Base-by-base conservation (phyloP, 1,284 basidiomycete species). In the Trichosporon ovoides region DNA sequence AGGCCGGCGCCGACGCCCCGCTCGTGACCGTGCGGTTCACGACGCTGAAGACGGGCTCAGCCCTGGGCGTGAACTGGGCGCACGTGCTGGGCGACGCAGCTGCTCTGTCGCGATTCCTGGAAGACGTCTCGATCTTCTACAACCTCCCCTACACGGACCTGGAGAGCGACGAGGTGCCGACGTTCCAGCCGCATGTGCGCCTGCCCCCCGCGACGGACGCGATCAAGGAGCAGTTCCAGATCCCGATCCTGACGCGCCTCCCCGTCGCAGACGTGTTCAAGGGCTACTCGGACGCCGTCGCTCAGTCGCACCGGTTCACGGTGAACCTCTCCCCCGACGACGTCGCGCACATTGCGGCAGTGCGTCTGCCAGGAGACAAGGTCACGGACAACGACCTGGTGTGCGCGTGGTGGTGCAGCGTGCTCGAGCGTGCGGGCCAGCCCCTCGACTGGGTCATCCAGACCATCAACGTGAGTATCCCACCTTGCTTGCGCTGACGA, bases 71-170 rank as follows among this genome's bases (percentile, higher is more conserved):
- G 28, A 59, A 56, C 31, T 65, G 59, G 58, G 57, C 38, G 2
- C 68, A 70, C 53, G 52, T 67, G 22, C 56, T 70, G 7, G 64
- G 62, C 13, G 68, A 70, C 38, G 68, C 61, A 0, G 58, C 61
- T 0, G 51, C 63, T 3, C 58, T 53, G 40, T 53, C 55, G 1
- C 66, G 59, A 18, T 62, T 68, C 57, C 55, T 67, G 16, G 53
- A 58, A 34, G 55, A 65, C 37, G 60, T 68, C 22, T 64, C 63
- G 12, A 50, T 58, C 16, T 60, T 68, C 55, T 70, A 70, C 59
- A 59, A 60, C 62, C 40, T 61, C 36, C 28, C 55, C 22, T 53
- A 52, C 38, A 51, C 56, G 18, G 55, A 56, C 53, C 59, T 64
- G 24, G 63, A 57, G 18, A 24, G 18, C 33, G 56, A 59, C 20